phyloP scores from a whole-genome alignment of 1,284 basidiomycete species.

The Ustilago loliicola region DNA sequence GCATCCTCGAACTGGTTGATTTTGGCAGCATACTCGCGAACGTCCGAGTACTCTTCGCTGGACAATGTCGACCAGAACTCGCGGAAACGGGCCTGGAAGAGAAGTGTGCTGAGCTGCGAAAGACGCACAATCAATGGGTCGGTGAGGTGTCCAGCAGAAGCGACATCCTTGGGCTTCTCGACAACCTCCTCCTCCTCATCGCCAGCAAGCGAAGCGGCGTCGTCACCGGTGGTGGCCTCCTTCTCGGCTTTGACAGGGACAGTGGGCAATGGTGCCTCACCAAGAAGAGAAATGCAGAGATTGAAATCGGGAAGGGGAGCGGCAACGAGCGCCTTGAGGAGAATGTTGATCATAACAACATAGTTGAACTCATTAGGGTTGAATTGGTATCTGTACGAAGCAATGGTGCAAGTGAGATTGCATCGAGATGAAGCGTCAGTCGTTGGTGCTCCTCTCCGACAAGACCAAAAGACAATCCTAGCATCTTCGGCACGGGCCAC shows the following conservation, averaged over 20 bases:
- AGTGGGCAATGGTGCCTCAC: slow-evolving; percentile 73
- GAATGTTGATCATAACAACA: slow-evolving; percentile 91
- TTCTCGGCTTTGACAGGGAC: slow-evolving; percentile 51
- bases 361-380: slow-evolving; percentile 93
- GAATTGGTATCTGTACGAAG: slow-evolving; percentile 85
- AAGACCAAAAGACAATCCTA: neutral
- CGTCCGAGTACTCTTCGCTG: slow-evolving; percentile 75
- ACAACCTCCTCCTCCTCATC: slow-evolving; percentile 43
- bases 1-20: slow-evolving; percentile 84
- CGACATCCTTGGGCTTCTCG: slow-evolving; percentile 70
- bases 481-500: slow-evolving; percentile 19
- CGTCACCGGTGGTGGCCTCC: slow-evolving; percentile 38
- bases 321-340: slow-evolving; percentile 90
- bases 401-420: slow-evolving; percentile 2
- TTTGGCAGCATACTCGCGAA: slow-evolving; percentile 87
- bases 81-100: slow-evolving; percentile 89
- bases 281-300: slow-evolving; percentile 88
- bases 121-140: slow-evolving; percentile 80
- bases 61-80: slow-evolving; percentile 80
- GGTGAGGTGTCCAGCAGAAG: slow-evolving; percentile 62
- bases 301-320: slow-evolving; percentile 86
- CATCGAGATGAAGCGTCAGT: slow-evolving; percentile 17
- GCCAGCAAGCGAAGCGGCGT: slow-evolving; percentile 35
- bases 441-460: neutral
- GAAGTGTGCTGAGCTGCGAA: slow-evolving; percentile 80